These are phyloP conservation scores for Samsoniella hepiali DNA, from an alignment of 2,329 filamentous ascomycete genomes.

Conservation along the genomic window DNA sequence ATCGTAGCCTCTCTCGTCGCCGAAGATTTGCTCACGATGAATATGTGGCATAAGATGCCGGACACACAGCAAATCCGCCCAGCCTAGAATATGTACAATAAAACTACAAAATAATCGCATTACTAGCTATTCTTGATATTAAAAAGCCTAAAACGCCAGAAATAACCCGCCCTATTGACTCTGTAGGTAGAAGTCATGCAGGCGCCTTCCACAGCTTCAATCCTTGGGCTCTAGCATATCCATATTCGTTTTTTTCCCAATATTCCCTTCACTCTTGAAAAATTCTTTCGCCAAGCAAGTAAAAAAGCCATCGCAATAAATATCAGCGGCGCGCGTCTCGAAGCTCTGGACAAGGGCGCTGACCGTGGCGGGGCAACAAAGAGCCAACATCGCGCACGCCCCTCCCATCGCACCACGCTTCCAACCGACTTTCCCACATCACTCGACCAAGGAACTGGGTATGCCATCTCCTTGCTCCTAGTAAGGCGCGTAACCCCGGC, in stretches of 20 bases:
- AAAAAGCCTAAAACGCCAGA: slow-evolving; percentile 12
- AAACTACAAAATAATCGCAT: slow-evolving; percentile 3
- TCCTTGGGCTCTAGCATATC: slow-evolving; percentile 1
- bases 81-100: background rate
- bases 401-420: background rate
- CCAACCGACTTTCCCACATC: background rate
- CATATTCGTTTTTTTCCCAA: background rate
- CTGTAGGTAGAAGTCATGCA: background rate
- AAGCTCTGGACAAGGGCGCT: background rate
- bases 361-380: background rate
- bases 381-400: background rate
- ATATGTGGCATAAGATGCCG: no score
- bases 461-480: slow-evolving; percentile 41
- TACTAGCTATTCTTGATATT: slow-evolving; percentile 15
- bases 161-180: slow-evolving; percentile 8
- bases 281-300: slow-evolving; percentile 4
- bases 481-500: slow-evolving; percentile 63
- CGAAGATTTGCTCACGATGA: background rate
- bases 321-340: background rate
- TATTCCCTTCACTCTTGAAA: background rate
- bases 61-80: background rate
- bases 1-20: background rate
- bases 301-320: slow-evolving; percentile 5
- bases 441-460: slow-evolving; percentile 9
- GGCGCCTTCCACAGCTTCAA: background rate